Evolutionary conservation across 176 grass and related monocot species (phyloP).

Genomic region (Themeda triandra): DNA sequence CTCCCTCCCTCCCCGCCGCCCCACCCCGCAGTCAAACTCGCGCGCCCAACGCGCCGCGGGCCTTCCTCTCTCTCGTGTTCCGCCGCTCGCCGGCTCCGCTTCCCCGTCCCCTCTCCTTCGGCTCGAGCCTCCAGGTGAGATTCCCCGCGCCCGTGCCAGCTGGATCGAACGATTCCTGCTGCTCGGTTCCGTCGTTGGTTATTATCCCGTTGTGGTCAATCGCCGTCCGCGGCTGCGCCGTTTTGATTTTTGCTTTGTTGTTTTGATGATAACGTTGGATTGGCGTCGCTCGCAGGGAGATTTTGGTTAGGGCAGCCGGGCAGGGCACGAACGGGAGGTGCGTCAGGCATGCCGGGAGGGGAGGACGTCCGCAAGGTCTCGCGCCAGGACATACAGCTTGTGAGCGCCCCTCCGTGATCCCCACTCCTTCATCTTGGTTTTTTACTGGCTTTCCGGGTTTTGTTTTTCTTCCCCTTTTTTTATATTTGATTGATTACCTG

Average conservation of each 20-base stretch:
- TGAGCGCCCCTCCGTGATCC: conserved; percentile 33
- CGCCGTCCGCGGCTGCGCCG: not conserved
- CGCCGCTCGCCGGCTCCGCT: not conserved
- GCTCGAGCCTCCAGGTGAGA: not conserved
- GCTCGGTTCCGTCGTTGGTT: not conserved
- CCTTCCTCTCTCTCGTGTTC: no score
- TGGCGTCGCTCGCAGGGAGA: conserved; percentile 1
- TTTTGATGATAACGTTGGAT: not conserved
- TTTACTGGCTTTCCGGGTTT: not conserved
- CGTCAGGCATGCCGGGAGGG: conserved; percentile 51
- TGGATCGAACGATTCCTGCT: not conserved
- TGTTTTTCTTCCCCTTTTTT: not conserved
- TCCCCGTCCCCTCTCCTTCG: not conserved
- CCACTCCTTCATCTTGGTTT: not conserved
- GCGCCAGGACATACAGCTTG: conserved; percentile 92
- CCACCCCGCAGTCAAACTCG: not conserved
- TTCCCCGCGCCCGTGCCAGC: not conserved
- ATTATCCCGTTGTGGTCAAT: not conserved
- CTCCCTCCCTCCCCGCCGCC: not conserved
- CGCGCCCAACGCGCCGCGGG: not conserved
- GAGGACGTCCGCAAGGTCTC: conserved; percentile 84
- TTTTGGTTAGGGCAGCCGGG: conserved; percentile 16
- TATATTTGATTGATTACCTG: not conserved
- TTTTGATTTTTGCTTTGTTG: not conserved
- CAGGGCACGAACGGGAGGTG: conserved; percentile 1